Evolutionary conservation across 2,329 filamentous ascomycete species (phyloP), one percentile per base, ranked within the genome.

Genomic region (Colletotrichum sp.): DNA sequence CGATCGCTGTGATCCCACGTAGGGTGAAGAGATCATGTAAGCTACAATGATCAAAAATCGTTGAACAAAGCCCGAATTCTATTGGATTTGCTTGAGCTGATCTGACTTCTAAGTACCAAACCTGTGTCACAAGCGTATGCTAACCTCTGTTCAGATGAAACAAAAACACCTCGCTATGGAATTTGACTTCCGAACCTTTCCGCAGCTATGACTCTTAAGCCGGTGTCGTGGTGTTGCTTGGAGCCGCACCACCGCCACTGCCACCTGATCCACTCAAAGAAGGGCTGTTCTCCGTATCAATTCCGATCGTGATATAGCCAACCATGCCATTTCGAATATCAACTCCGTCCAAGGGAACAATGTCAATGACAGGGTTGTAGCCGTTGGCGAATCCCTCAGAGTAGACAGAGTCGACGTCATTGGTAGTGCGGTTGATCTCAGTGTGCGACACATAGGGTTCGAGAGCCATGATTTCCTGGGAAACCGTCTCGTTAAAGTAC

Each of bases 361-460:
- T 32, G 2, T 60, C 52, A 52, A 72, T 67, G 52, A 67, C 61
- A 13, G 70, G 70, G 62, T 60, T 67, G 52, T 66, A 72, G 62
- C 28, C 56, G 8, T 48, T 61, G 4, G 55, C 55, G 8, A 25
- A 27, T 34, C 36, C 64, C 25, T 67, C 25, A 27, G 55, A 72
- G 34, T 62, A 67, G 27, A 56, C 52, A 9, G 39, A 66, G 13
- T 72, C 70, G 15, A 72, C 28, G 28, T 43, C 62, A 55, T 67
- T 72, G 27, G 52, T 72, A 16, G 62, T 72, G 62, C 70, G 62
- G 52, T 67, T 61, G 52, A 72, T 72, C 62, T 68, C 70, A 36
- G 70, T 86, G 80, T 90, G 90, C 66, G 80, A 80, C 32, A 78
- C 80, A 80, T 91, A 90, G 1, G 91, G 90, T 3, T 82, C 79